Percentiles rank a stretch among this genome's conserved stretches.
Conservation (phyloP, 2,329 filamentous ascomycete species). For the Bipolaris oryzae region DNA sequence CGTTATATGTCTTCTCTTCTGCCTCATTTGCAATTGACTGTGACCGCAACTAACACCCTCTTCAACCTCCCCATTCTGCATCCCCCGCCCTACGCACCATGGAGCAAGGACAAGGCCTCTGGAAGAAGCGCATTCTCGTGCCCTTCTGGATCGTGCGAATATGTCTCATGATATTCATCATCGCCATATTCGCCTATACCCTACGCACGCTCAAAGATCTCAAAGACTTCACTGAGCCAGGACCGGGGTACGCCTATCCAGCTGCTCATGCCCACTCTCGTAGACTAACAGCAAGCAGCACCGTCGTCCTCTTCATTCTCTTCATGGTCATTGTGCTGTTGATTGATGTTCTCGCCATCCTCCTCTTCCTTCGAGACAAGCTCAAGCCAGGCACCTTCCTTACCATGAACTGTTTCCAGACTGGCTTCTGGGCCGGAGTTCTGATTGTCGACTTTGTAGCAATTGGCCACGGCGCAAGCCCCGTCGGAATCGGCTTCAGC, state of each 20-base stretch:
- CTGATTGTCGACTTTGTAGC: conserved; percentile 42
- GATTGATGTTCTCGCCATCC: conserved; percentile 44
- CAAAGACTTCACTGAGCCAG: conserved; percentile 24
- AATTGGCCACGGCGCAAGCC: conserved; percentile 27
- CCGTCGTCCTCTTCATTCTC: conserved; percentile 40
- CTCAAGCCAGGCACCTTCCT: conserved; percentile 44
- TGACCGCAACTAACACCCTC: neutral
- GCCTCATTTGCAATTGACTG: neutral
- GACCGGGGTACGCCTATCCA: conserved; percentile 27
- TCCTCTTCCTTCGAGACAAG: conserved; percentile 41
- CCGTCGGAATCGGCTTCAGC: conserved; percentile 33
- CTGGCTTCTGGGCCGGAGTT: conserved; percentile 42
- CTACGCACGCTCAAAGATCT: conserved; percentile 27
- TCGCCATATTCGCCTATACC: conserved; percentile 35
- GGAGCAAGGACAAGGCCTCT: conserved; percentile 31
- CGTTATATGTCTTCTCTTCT: conserved; percentile 1
- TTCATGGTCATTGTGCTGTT: conserved; percentile 42
- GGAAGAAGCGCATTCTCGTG: conserved; percentile 49
- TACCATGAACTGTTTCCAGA: conserved; percentile 45
- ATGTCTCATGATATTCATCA: conserved; percentile 41
- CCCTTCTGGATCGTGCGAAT: conserved; percentile 47
- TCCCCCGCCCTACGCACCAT: conserved; percentile 19
- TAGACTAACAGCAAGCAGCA: conserved; percentile 32
- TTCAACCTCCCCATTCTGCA: neutral
- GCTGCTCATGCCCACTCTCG: neutral